Percentiles rank a stretch among this genome's conserved stretches.
Evolutionary conservation across 2,329 filamentous ascomycete genomes (phyloP).

Genomic region (Pezicula rhizophila): DNA sequence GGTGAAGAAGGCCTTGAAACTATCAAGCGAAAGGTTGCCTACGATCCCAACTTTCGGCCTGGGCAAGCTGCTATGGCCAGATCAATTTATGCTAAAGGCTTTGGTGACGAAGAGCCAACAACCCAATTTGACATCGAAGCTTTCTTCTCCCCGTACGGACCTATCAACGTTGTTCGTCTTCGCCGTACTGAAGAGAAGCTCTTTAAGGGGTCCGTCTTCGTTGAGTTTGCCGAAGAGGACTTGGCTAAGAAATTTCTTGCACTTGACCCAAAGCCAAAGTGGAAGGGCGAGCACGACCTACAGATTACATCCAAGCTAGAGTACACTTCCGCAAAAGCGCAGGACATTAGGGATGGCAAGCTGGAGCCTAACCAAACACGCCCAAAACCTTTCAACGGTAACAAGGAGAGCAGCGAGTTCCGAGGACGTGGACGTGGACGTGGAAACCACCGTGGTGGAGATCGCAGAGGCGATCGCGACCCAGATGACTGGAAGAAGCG

Average conservation of each 20-base stretch:
- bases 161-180: constrained; percentile 77
- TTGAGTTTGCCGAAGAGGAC: constrained; percentile 81
- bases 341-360: constrained; percentile 65
- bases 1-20: constrained; percentile 68
- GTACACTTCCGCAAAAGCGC: constrained; percentile 74
- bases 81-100: constrained; percentile 90
- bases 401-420: constrained; percentile 14
- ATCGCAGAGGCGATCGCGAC: constrained; percentile 36
- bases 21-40: constrained; percentile 71
- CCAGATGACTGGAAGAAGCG: constrained; percentile 59
- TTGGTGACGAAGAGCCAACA: constrained; percentile 74
- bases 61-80: constrained; percentile 63
- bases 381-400: background rate
- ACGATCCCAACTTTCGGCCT: constrained; percentile 49
- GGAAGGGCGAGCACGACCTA: constrained; percentile 67
- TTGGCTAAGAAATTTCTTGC: constrained; percentile 73
- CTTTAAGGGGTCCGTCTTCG: constrained; percentile 97
- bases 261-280: constrained; percentile 75
- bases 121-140: constrained; percentile 92
- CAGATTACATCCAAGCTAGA: constrained; percentile 81
- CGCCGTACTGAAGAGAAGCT: constrained; percentile 65
- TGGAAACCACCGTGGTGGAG: constrained; percentile 12
- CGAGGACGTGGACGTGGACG: constrained; percentile 7
- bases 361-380: constrained; percentile 45
- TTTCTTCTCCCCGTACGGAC: constrained; percentile 78